A percentile compares a stretch with the other conserved stretches of the same genome.
These are phyloP conservation scores for Auxenochlorella protothecoides DNA, from an alignment of 139 green algal species.

Conservation along the genomic window DNA sequence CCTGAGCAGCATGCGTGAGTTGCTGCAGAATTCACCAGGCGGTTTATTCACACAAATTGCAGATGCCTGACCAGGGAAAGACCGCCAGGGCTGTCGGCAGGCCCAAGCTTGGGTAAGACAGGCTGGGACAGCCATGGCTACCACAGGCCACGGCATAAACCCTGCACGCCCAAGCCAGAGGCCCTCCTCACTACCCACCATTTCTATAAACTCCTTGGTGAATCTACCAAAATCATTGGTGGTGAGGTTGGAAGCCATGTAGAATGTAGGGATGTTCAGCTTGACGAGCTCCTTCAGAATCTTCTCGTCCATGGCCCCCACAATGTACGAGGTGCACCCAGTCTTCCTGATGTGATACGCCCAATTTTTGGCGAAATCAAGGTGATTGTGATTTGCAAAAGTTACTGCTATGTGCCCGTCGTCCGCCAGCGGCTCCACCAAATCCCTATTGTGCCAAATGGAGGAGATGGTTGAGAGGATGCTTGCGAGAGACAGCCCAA, in stretches of 20 bases:
- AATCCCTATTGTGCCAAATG: slow-evolving; percentile 7
- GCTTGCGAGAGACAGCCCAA: too few species aligned
- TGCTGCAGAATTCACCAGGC: background rate
- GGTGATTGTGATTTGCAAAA: slow-evolving; percentile 89
- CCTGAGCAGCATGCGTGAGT: too few species aligned
- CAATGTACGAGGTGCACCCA: slow-evolving; percentile 39
- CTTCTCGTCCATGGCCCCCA: slow-evolving; percentile 77
- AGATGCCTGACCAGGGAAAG: too few species aligned
- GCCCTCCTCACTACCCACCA: slow-evolving; percentile 43
- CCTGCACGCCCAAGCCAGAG: background rate
- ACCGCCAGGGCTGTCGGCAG: too few species aligned
- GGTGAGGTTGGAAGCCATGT: slow-evolving; percentile 70
- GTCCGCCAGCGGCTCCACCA: slow-evolving; percentile 2
- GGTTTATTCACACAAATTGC: too few species aligned
- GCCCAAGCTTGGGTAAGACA: too few species aligned
- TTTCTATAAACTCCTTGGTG: slow-evolving; percentile 79
- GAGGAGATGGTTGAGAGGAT: too few species aligned
- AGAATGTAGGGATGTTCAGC: slow-evolving; percentile 53
- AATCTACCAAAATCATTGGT: slow-evolving; percentile 88
- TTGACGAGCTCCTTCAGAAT: slow-evolving; percentile 56
- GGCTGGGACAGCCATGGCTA: too few species aligned
- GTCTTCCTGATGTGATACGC: slow-evolving; percentile 50
- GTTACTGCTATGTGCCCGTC: slow-evolving; percentile 64
- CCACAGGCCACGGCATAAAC: background rate
- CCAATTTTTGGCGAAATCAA: slow-evolving; percentile 88